Conservation (phyloP, 73 alveolate species). For the Effrenium voratum region DNA sequence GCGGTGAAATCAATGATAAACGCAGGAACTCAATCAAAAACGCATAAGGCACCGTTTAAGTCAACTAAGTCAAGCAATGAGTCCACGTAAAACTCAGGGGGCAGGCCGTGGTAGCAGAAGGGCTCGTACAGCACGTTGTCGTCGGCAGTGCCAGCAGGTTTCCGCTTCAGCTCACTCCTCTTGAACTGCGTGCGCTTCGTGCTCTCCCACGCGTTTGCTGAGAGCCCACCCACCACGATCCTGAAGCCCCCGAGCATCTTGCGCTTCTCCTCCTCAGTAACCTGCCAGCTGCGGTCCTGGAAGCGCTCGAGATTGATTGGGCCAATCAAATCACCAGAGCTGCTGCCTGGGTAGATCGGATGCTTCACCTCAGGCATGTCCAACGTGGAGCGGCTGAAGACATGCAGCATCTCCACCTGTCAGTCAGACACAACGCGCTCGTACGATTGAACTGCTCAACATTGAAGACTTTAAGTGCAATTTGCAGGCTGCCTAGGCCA, state of each 20-base stretch:
- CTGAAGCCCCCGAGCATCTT: neutral
- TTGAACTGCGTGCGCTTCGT: slow-evolving; percentile 9
- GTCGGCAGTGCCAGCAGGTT: neutral
- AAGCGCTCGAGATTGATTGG: neutral
- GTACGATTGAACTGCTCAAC: no score
- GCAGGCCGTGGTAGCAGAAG: neutral
- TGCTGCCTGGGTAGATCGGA: neutral
- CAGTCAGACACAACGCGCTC: neutral
- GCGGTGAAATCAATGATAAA: neutral
- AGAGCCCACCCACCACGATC: neutral
- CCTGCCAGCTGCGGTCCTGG: neutral
- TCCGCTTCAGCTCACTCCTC: neutral
- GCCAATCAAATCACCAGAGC: neutral
- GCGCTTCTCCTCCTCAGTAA: neutral
- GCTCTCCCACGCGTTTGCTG: neutral
- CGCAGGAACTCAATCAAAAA: neutral
- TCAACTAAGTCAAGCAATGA: no score
- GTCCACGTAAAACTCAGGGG: neutral
- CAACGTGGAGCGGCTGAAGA: neutral
- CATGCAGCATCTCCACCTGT: slow-evolving; percentile 15
- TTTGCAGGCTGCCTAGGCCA: neutral
- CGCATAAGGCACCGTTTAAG: no score
- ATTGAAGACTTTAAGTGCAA: no score
- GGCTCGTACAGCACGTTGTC: neutral
- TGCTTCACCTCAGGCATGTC: slow-evolving; percentile 2